These are phyloP conservation scores for Penicillium chermesinum DNA, from an alignment of 495 filamentous ascomycete species.

Conservation along the genomic window DNA sequence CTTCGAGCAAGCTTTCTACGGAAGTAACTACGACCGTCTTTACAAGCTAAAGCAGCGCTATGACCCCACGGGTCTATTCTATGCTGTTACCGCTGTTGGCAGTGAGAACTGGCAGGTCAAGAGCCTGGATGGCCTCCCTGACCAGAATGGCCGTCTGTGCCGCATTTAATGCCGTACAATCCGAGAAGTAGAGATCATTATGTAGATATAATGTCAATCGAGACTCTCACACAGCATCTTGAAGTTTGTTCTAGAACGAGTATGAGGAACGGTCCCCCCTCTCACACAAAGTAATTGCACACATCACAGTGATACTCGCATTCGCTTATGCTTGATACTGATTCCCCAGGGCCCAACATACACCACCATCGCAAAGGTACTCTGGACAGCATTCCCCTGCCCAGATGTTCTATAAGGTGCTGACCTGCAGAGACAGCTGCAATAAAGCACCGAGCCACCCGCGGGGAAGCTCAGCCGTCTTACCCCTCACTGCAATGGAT, in stretches of 20 bases:
- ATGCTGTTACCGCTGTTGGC: conserved; percentile 49
- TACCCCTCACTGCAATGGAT: not conserved
- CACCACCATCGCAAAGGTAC: too few species aligned
- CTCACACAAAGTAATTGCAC: too few species aligned
- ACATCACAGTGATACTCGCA: too few species aligned
- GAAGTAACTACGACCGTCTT: conserved; percentile 48
- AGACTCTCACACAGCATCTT: not conserved
- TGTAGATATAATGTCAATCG: not conserved
- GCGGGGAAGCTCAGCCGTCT: not conserved
- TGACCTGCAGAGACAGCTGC: not conserved
- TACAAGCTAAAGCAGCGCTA: conserved; percentile 46
- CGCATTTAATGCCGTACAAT: conserved; percentile 11
- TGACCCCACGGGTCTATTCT: conserved; percentile 53
- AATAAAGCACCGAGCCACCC: not conserved
- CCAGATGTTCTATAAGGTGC: too few species aligned
- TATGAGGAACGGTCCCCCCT: too few species aligned
- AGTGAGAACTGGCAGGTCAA: conserved; percentile 46
- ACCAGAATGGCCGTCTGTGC: conserved; percentile 34
- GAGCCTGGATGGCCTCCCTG: conserved; percentile 26
- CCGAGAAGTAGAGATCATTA: not conserved
- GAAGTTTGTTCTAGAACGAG: too few species aligned
- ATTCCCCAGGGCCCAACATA: too few species aligned
- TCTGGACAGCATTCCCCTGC: too few species aligned
- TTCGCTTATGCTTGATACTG: too few species aligned
- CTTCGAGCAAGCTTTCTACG: conserved; percentile 60